phyloP scores from a whole-genome alignment of 768 basidiomycete species.

The Tulasnella sp. region DNA sequence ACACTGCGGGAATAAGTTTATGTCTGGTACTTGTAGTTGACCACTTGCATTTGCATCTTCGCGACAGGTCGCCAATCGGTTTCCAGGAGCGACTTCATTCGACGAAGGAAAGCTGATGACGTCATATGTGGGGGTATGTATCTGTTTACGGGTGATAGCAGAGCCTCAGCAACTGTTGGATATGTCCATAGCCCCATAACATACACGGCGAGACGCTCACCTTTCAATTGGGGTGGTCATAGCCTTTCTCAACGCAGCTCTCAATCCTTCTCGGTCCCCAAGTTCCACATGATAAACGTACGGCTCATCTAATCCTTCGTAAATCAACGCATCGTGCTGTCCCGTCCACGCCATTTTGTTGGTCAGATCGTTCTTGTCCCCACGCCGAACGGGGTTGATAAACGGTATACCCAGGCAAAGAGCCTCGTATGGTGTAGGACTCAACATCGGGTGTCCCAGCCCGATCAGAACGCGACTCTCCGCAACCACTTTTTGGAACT shows the following conservation, averaged over 20 bases:
- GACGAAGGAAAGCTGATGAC: background rate
- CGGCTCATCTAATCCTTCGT: slow-evolving; percentile 29
- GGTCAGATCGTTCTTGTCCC: slow-evolving; percentile 31
- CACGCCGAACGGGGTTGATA: slow-evolving; percentile 33
- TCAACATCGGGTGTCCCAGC: slow-evolving; percentile 22
- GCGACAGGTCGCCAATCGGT: slow-evolving; percentile 23
- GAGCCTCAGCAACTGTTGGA: too few relatives aligned
- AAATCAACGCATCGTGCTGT: slow-evolving; percentile 32
- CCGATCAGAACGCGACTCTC: slow-evolving; percentile 27
- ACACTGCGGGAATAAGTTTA: background rate
- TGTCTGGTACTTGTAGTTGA: background rate
- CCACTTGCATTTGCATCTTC: background rate
- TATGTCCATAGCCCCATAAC: background rate
- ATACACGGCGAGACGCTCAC: slow-evolving; percentile 26
- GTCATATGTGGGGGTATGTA: slow-evolving; percentile 27
- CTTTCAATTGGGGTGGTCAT: slow-evolving; percentile 30
- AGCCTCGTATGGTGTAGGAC: slow-evolving; percentile 29
- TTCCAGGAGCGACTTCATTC: slow-evolving; percentile 17
- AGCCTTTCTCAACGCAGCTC: slow-evolving; percentile 28
- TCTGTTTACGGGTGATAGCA: background rate
- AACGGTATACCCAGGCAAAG: slow-evolving; percentile 34
- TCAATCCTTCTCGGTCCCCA: slow-evolving; percentile 28
- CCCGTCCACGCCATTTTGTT: slow-evolving; percentile 32
- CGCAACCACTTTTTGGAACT: slow-evolving; percentile 13
- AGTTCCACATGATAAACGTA: slow-evolving; percentile 34